Conservation (phyloP, 805 yeast species). For the Candida broadrunensis region DNA sequence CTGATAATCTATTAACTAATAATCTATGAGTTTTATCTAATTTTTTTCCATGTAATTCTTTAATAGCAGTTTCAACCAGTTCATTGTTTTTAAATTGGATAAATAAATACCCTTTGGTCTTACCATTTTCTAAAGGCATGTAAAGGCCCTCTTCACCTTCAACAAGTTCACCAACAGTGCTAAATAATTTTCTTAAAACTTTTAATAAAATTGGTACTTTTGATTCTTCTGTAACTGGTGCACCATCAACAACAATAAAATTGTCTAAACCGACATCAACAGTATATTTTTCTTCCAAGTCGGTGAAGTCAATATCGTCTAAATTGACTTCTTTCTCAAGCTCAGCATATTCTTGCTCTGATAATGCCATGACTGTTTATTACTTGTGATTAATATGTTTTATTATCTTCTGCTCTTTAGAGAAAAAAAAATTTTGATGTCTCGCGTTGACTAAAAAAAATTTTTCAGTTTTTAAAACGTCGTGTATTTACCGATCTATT, state of each 20-base stretch:
- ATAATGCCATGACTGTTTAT: conserved; percentile 10
- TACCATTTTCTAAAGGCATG: conserved; percentile 78
- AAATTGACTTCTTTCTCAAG: conserved; percentile 38
- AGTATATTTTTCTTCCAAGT: conserved; percentile 73
- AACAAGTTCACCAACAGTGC: conserved; percentile 70
- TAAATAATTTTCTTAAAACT: conserved; percentile 78
- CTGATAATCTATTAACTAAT: conserved; percentile 76
- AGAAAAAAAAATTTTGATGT: no score
- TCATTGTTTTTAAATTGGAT: conserved; percentile 71
- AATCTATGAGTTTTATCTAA: conserved; percentile 91
- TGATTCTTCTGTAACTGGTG: conserved; percentile 90
- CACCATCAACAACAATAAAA: conserved; percentile 88
- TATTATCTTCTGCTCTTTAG: neutral
- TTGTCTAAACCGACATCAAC: conserved; percentile 66
- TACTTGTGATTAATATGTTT: neutral
- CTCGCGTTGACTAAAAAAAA: conserved; percentile 15
- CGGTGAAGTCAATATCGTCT: conserved; percentile 72
- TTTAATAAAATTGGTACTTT: conserved; percentile 81
- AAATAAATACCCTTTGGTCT: conserved; percentile 82
- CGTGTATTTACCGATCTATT: no score
- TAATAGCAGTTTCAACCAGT: conserved; percentile 75
- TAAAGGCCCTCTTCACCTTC: conserved; percentile 61
- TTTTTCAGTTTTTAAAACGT: conserved; percentile 7
- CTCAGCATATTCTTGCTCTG: conserved; percentile 20
- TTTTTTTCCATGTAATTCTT: conserved; percentile 80